These are phyloP conservation scores for Wickerhamomyces chaumierensis DNA, from an alignment of 805 yeast genomes.

Conservation along the genomic window DNA sequence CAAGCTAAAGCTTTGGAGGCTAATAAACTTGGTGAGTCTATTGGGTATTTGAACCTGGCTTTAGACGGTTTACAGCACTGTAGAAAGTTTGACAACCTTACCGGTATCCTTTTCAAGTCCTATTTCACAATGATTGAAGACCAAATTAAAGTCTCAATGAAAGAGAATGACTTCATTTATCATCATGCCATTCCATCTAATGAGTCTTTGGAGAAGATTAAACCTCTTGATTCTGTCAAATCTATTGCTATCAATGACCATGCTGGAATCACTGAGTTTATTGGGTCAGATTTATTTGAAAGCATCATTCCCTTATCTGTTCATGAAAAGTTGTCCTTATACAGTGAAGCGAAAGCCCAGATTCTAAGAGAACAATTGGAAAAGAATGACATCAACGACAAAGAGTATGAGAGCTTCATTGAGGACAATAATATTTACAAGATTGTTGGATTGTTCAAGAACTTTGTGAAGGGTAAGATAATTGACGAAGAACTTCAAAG, in stretches of 20 bases:
- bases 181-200: slow-evolving; percentile 64
- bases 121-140: slow-evolving; percentile 23
- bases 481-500: slow-evolving; percentile 20
- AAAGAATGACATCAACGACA: slow-evolving; percentile 62
- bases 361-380: slow-evolving; percentile 67
- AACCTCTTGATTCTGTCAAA: slow-evolving; percentile 59
- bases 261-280: slow-evolving; percentile 31
- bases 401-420: slow-evolving; percentile 66
- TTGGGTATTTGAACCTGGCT: slow-evolving; percentile 51
- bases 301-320: slow-evolving; percentile 78
- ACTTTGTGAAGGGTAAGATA: slow-evolving; percentile 12
- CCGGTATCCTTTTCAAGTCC: slow-evolving; percentile 21
- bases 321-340: slow-evolving; percentile 77
- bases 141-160: slow-evolving; percentile 34
- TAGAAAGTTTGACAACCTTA: slow-evolving; percentile 23
- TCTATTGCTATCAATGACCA: slow-evolving; percentile 40
- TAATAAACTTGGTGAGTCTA: slow-evolving; percentile 63
- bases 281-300: slow-evolving; percentile 50
- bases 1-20: slow-evolving; percentile 45
- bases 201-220: slow-evolving; percentile 33
- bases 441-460: slow-evolving; percentile 43
- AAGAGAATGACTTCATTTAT: slow-evolving; percentile 84
- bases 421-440: slow-evolving; percentile 73
- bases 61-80: slow-evolving; percentile 22
- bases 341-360: slow-evolving; percentile 82